Conservation (phyloP, 441 rosid genomes). For the Aleurites moluccanus region DNA sequence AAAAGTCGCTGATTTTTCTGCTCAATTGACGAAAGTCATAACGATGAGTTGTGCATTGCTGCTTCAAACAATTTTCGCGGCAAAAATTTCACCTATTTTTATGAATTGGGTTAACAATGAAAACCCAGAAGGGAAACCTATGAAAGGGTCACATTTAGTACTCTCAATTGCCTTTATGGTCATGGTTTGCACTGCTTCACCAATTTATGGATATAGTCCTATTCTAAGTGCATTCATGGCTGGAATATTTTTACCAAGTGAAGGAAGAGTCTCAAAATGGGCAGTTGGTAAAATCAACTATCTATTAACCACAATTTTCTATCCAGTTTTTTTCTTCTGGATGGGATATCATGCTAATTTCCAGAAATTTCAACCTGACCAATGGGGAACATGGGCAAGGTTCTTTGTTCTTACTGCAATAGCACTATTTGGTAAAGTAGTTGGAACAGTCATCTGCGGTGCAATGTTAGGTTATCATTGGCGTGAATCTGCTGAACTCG, state of each 20-base stretch:
- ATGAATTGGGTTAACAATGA: conserved; percentile 94
- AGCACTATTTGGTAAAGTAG: conserved; percentile 53
- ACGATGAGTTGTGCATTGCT: conserved; percentile 52
- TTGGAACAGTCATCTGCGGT: conserved; percentile 67
- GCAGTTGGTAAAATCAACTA: conserved; percentile 82
- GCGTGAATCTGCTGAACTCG: conserved; percentile 81
- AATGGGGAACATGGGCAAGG: conserved; percentile 51
- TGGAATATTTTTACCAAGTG: conserved; percentile 73
- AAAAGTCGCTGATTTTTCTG: conserved; percentile 9
- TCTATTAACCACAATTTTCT: conserved; percentile 58
- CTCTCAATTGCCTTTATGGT: conserved; percentile 81
- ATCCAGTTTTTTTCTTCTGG: conserved; percentile 90
- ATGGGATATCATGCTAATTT: conserved; percentile 63
- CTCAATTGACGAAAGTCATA: conserved; percentile 28
- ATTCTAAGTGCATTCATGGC: conserved; percentile 85
- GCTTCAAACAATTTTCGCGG: conserved; percentile 62
- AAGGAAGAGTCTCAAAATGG: conserved; percentile 93
- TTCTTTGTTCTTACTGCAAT: conserved; percentile 44
- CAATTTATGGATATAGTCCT: conserved; percentile 63
- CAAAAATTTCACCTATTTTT: conserved; percentile 65
- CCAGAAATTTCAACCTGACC: conserved; percentile 33
- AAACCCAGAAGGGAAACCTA: conserved; percentile 93
- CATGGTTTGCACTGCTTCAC: conserved; percentile 60
- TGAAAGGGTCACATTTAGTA: conserved; percentile 91
- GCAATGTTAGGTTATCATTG: conserved; percentile 65